Evolutionary conservation across 345 rosid genomes (phyloP).

Genomic region (Clarkia xantiana): DNA sequence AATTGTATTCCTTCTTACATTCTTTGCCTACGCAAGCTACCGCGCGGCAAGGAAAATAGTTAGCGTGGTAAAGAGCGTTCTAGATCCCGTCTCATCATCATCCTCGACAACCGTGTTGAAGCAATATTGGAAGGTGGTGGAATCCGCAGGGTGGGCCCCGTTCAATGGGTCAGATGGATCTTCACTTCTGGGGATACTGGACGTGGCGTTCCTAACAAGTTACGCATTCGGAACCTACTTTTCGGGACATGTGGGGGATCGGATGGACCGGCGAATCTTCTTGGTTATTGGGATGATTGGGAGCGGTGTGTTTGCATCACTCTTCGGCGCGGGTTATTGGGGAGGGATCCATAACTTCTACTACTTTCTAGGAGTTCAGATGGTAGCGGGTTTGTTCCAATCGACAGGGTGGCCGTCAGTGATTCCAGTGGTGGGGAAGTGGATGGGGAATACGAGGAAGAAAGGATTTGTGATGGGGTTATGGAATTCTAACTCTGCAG

Average conservation of each 20-base stretch:
- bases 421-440: slow-evolving; percentile 76
- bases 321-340: slow-evolving; percentile 78
- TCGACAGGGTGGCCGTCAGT: slow-evolving; percentile 97
- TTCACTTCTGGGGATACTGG: slow-evolving; percentile 65
- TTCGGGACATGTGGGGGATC: slow-evolving; percentile 80
- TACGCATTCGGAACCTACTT: slow-evolving; percentile 81
- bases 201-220: slow-evolving; percentile 60
- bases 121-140: slow-evolving; percentile 14
- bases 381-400: slow-evolving; percentile 74
- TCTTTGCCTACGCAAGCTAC: slow-evolving; percentile 60
- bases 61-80: slow-evolving; percentile 78
- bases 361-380: slow-evolving; percentile 54
- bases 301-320: slow-evolving; percentile 59
- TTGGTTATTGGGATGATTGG: slow-evolving; percentile 82
- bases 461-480: slow-evolving; percentile 93
- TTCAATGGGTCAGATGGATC: slow-evolving; percentile 60
- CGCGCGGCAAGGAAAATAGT: slow-evolving; percentile 72
- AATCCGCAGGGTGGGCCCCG: slow-evolving; percentile 83
- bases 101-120: too few relatives aligned
- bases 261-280: slow-evolving; percentile 62
- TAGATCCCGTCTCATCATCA: slow-evolving; percentile 51
- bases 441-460: slow-evolving; percentile 85
- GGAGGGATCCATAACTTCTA: slow-evolving; percentile 53
- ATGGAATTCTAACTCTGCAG: slow-evolving; percentile 89
- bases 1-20: slow-evolving; percentile 65